Percentiles rank a stretch among this genome's conserved stretches.
phyloP scores from a whole-genome alignment of 1,284 basidiomycete species.

The Marasmius fiardii region DNA sequence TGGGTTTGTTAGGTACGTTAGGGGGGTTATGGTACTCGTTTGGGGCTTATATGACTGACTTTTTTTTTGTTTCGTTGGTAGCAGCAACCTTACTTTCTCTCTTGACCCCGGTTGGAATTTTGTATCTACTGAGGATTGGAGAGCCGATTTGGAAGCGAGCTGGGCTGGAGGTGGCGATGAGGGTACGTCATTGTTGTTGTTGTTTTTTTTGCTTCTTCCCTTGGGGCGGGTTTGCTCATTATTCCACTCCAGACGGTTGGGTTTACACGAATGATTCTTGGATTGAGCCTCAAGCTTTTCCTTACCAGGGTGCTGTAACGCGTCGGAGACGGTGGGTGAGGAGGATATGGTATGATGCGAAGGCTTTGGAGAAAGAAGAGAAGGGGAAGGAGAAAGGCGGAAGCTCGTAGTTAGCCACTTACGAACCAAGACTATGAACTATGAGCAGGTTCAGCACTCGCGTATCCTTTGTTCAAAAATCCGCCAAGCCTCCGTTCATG shows the following conservation, averaged over 20 bases:
- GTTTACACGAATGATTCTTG: constrained; percentile 74
- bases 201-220: neutral
- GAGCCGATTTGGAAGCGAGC: constrained; percentile 53
- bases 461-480: too few relatives aligned
- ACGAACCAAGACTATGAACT: too few relatives aligned
- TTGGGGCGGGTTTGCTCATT: neutral
- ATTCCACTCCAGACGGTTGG: constrained; percentile 56
- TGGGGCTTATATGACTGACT: too few relatives aligned
- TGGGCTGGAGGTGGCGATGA: constrained; percentile 54
- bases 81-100: constrained; percentile 75
- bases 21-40: too few relatives aligned
- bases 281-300: constrained; percentile 46
- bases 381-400: constrained; percentile 1
- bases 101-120: constrained; percentile 69
- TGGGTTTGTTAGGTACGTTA: constrained; percentile 66
- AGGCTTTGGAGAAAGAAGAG: constrained; percentile 1
- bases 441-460: too few relatives aligned
- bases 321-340: constrained; percentile 13
- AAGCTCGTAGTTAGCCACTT: neutral
- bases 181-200: constrained; percentile 27
- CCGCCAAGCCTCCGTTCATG: too few relatives aligned
- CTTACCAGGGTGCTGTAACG: constrained; percentile 30
- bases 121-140: constrained; percentile 73
- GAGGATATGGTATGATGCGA: constrained; percentile 8
- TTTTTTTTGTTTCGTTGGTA: constrained; percentile 25